Percentiles rank a stretch among this genome's conserved stretches.
Conservation (phyloP, 23 red algal species). For the Cyanidiococcus yangmingshanensis region DNA sequence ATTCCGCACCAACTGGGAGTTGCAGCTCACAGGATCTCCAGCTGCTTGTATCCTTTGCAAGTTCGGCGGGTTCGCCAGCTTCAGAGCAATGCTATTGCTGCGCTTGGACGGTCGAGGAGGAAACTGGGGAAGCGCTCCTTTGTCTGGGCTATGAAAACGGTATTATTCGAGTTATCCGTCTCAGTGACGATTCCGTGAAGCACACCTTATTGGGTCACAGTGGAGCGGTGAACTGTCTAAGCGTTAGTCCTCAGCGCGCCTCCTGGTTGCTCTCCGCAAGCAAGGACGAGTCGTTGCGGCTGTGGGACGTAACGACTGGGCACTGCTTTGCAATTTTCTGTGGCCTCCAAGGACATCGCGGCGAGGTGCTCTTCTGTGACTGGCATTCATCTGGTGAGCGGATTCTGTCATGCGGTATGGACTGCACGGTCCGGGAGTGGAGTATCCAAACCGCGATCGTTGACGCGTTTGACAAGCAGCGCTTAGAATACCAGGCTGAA, state of each 20-base stretch:
- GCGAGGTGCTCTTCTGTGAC: constrained; percentile 61
- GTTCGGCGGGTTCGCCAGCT: not conserved
- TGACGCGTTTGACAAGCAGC: constrained; percentile 1
- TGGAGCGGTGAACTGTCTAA: constrained; percentile 50
- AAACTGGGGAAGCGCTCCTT: constrained; percentile 45
- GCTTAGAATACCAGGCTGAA: not conserved
- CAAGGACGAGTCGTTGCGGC: constrained; percentile 68
- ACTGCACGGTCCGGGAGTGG: constrained; percentile 70
- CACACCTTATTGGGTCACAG: constrained; percentile 66
- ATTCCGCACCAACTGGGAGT: constrained; percentile 21
- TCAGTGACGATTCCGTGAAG: constrained; percentile 21
- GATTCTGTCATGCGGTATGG: constrained; percentile 62
- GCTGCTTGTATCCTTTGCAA: constrained; percentile 40
- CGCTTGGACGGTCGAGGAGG: constrained; percentile 51
- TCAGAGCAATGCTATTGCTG: constrained; percentile 65
- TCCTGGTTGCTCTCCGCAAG: constrained; percentile 54
- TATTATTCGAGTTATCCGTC: constrained; percentile 54
- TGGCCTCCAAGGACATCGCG: constrained; percentile 74
- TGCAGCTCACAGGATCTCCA: constrained; percentile 25
- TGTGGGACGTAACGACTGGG: constrained; percentile 77
- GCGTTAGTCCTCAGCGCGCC: constrained; percentile 51
- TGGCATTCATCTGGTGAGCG: constrained; percentile 45
- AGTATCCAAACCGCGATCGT: constrained; percentile 33
- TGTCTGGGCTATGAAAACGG: constrained; percentile 45
- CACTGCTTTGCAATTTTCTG: constrained; percentile 66